Conservation (phyloP, 2,329 filamentous ascomycete species). For the Cytospora chrysosperma region DNA sequence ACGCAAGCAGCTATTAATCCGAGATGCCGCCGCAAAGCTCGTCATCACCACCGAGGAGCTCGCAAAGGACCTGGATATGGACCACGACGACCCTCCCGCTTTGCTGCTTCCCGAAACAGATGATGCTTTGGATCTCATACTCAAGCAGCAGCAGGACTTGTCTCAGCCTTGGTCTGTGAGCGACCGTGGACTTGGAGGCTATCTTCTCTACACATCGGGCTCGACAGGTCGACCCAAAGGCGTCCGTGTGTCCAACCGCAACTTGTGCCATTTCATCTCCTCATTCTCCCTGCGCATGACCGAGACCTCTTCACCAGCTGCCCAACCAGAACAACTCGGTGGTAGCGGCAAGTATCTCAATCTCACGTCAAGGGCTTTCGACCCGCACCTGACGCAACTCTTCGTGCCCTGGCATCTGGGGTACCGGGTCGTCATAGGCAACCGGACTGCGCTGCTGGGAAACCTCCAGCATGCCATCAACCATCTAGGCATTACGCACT, state of each 20-base stretch:
- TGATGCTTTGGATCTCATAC: conserved; percentile 11
- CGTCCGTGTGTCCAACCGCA: conserved; percentile 32
- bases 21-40: conserved; percentile 52
- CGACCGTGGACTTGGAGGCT: conserved; percentile 25
- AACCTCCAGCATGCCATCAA: conserved; percentile 13
- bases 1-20: conserved; percentile 60
- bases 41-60: conserved; percentile 43
- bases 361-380: conserved; percentile 13
- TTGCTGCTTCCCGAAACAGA: conserved; percentile 21
- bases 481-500: conserved; percentile 10
- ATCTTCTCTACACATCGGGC: conserved; percentile 36
- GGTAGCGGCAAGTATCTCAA: conserved; percentile 28
- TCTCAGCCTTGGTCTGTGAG: background rate
- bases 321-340: conserved; percentile 21
- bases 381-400: conserved; percentile 28
- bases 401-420: conserved; percentile 28
- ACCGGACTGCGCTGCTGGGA: conserved; percentile 11
- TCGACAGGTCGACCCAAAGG: conserved; percentile 37
- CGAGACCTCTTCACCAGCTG: conserved; percentile 22
- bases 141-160: background rate
- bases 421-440: conserved; percentile 24
- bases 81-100: conserved; percentile 8
- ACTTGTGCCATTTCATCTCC: conserved; percentile 18
- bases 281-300: conserved; percentile 25
- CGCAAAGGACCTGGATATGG: conserved; percentile 19